Evolutionary conservation across 2,329 filamentous ascomycete genomes (phyloP).

Genomic region (Zarea fungicola): DNA sequence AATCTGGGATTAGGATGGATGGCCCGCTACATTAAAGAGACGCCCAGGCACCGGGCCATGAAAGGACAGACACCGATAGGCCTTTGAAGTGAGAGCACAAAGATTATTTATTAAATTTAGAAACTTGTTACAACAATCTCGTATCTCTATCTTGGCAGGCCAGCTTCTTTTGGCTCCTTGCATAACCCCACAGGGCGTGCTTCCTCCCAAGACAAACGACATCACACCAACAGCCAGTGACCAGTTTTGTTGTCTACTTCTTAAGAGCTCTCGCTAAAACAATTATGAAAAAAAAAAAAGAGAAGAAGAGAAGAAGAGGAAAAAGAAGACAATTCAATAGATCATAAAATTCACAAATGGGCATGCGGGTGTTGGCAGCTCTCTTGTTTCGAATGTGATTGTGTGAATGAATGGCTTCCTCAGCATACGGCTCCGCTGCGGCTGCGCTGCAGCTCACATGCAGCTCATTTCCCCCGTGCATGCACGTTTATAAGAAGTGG

Average conservation of each 20-base stretch:
- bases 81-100: too few species aligned
- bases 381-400: background rate
- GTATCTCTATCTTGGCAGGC: background rate
- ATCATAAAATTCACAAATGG: background rate
- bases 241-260: background rate
- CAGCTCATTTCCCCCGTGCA: background rate
- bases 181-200: background rate
- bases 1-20: too few species aligned
- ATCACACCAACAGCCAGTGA: too few species aligned
- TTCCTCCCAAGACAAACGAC: background rate
- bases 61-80: too few species aligned
- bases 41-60: too few species aligned
- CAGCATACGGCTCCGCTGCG: background rate
- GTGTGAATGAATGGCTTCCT: background rate
- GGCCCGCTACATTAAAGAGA: too few species aligned
- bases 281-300: background rate
- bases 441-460: background rate
- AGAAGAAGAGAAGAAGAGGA: too few species aligned
- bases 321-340: too few species aligned
- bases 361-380: background rate
- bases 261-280: background rate
- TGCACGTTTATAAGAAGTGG: background rate
- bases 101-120: too few species aligned
- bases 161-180: background rate
- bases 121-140: too few species aligned